A percentile compares a stretch with the other conserved stretches of the same genome.
Evolutionary conservation across 805 yeast species (phyloP).

Genomic region (Starmerella bombi): DNA sequence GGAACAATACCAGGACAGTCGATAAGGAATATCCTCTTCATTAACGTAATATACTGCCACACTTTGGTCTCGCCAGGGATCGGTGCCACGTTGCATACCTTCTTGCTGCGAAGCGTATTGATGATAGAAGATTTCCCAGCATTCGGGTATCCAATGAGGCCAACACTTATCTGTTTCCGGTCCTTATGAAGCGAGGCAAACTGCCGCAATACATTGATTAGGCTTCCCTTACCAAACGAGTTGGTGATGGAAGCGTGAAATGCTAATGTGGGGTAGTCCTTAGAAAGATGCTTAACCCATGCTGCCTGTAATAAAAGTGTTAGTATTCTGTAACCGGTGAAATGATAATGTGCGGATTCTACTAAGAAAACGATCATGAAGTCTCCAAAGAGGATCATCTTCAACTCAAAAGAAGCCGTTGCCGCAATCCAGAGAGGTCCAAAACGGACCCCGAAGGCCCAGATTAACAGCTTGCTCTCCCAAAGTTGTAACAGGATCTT

Average conservation of each 20-base stretch:
- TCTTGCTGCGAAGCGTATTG: slow-evolving; percentile 84
- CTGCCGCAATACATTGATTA: slow-evolving; percentile 86
- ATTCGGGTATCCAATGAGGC: slow-evolving; percentile 94
- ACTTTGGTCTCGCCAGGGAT: slow-evolving; percentile 98
- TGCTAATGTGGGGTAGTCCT: slow-evolving; percentile 85
- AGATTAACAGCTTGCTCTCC: slow-evolving; percentile 56
- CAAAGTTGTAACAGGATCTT: slow-evolving; percentile 95
- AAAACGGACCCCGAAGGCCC: slow-evolving; percentile 43
- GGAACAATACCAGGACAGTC: slow-evolving; percentile 99
- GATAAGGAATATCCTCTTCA: slow-evolving; percentile 88
- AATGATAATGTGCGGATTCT: slow-evolving; percentile 55
- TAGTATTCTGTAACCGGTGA: slow-evolving; percentile 25
- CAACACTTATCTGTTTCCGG: slow-evolving; percentile 91
- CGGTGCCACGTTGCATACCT: slow-evolving; percentile 94
- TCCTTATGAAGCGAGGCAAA: slow-evolving; percentile 82
- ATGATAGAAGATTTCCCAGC: slow-evolving; percentile 96
- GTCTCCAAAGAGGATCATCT: slow-evolving; percentile 27
- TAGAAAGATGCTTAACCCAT: slow-evolving; percentile 92
- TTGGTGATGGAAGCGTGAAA: slow-evolving; percentile 96
- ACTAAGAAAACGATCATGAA: slow-evolving; percentile 55
- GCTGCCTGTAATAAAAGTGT: slow-evolving; percentile 58
- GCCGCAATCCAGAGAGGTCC: slow-evolving; percentile 28
- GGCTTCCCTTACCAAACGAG: slow-evolving; percentile 94
- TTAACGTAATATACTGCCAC: slow-evolving; percentile 95
- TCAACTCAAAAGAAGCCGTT: slow-evolving; percentile 79